Evolutionary conservation across 306 rosid species (phyloP).

Genomic region (Prunus mira): DNA sequence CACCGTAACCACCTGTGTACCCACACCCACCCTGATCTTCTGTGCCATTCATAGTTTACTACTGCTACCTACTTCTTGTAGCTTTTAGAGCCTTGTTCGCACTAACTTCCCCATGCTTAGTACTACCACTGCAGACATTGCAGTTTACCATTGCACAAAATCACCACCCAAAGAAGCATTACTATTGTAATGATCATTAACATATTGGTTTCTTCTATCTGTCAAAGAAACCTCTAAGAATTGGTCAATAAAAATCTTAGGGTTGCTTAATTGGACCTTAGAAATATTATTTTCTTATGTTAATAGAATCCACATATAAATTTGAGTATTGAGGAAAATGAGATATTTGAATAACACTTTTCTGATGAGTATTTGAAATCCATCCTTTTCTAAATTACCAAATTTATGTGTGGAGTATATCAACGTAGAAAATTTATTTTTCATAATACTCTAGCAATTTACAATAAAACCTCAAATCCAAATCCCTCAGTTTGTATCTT

Average conservation of each 20-base stretch:
- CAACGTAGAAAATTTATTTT: no score
- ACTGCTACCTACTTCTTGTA: neutral
- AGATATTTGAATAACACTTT: no score
- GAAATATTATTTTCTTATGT: no score
- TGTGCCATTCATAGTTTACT: neutral
- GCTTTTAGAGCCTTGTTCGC: neutral
- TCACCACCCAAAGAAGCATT: neutral
- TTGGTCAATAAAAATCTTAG: no score
- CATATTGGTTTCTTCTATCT: neutral
- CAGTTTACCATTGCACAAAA: slow-evolving; percentile 3
- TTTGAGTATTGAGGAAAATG: no score
- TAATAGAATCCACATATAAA: no score
- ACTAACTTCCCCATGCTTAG: neutral
- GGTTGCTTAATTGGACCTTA: no score
- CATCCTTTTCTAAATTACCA: no score
- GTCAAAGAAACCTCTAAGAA: no score
- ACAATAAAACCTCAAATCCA: neutral
- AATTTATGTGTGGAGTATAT: no score
- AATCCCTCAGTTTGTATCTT: neutral
- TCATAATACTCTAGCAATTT: neutral
- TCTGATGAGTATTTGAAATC: no score
- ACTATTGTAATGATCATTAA: no score
- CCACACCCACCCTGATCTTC: neutral
- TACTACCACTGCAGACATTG: neutral
- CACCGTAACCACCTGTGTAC: neutral